Conservation (phyloP, 2,329 filamentous ascomycete species). For the Endocalyx cinctus region DNA sequence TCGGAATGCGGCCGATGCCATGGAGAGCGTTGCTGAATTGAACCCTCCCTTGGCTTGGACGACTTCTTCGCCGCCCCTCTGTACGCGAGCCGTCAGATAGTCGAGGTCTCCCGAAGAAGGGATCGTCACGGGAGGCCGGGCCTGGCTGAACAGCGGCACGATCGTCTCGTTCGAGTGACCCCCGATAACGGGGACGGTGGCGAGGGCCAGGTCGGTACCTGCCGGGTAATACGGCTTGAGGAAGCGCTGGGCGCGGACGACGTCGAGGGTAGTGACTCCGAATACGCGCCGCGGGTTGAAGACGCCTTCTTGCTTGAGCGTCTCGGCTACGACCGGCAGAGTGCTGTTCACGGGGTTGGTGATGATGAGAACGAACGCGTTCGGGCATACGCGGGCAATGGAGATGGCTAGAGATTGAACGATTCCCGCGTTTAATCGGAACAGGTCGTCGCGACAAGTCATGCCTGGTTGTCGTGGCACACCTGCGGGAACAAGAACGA, state of each 20-base stretch:
- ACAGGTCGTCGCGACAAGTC: slow-evolving; percentile 98
- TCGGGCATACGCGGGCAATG: slow-evolving; percentile 81
- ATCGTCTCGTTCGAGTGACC: slow-evolving; percentile 98
- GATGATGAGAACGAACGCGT: slow-evolving; percentile 94
- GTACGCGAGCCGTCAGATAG: slow-evolving; percentile 86
- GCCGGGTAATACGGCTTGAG: too few species aligned
- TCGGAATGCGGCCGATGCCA: slow-evolving; percentile 95
- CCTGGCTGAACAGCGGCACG: slow-evolving; percentile 93
- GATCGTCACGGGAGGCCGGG: slow-evolving; percentile 73
- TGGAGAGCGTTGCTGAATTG: slow-evolving; percentile 86
- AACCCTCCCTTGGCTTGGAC: slow-evolving; percentile 91
- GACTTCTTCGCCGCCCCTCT: slow-evolving; percentile 97
- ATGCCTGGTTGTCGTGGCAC: slow-evolving; percentile 99
- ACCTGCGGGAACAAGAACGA: slow-evolving; percentile 95
- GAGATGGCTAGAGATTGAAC: slow-evolving; percentile 90
- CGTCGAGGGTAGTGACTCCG: slow-evolving; percentile 96
- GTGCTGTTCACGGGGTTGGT: slow-evolving; percentile 99
- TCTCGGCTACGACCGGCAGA: slow-evolving; percentile 94
- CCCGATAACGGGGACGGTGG: slow-evolving; percentile 87
- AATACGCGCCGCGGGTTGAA: slow-evolving; percentile 96
- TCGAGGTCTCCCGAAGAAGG: slow-evolving; percentile 88
- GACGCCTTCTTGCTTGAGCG: slow-evolving; percentile 86
- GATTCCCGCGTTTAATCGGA: slow-evolving; percentile 99
- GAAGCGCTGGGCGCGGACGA: slow-evolving; percentile 97
- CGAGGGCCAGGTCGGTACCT: slow-evolving; percentile 77